Conservation (phyloP, 2,329 filamentous ascomycete species). For the Exophiala viscosa region DNA sequence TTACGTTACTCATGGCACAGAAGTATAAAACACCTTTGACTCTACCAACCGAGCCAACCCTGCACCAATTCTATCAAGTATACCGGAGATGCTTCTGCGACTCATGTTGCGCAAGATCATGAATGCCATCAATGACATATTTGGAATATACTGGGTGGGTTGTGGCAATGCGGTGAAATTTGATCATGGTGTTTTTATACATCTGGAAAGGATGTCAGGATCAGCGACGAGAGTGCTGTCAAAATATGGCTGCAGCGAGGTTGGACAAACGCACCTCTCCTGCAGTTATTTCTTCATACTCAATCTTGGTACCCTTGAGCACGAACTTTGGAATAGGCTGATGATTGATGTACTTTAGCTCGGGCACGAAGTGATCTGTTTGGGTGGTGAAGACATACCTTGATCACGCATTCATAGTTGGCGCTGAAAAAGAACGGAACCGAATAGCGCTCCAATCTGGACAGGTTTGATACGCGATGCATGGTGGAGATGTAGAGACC, state of each 20-base stretch:
- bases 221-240: background rate
- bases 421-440: conserved; percentile 38
- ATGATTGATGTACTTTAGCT: background rate
- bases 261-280: background rate
- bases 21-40: no score
- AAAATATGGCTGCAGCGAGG: background rate
- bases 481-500: conserved; percentile 41
- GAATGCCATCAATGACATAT: no score
- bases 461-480: conserved; percentile 39
- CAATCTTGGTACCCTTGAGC: background rate
- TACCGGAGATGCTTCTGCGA: no score
- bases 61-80: no score
- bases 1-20: no score
- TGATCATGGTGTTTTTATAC: conserved; percentile 6
- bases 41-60: no score
- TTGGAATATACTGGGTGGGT: no score
- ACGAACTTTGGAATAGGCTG: background rate
- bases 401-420: conserved; percentile 11
- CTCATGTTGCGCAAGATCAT: no score
- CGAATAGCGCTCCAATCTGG: conserved; percentile 36
- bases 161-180: no score
- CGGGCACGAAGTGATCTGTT: background rate
- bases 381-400: background rate
- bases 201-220: background rate
- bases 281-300: background rate